phyloP scores from a whole-genome alignment of 306 rosid species.

The Trifolium dubium region DNA sequence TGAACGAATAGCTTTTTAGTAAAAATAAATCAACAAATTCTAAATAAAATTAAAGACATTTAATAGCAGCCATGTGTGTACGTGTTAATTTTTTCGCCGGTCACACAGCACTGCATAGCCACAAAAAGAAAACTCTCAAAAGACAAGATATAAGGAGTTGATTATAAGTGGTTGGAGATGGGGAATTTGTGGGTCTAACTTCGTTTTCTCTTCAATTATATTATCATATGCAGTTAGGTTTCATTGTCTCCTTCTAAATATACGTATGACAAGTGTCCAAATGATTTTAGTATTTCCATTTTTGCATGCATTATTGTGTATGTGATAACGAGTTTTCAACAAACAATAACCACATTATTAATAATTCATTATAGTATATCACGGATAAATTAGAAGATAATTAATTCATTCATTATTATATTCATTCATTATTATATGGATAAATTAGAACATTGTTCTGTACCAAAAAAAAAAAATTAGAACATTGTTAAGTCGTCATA shows the following conservation, averaged over 20 bases:
- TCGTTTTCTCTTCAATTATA: neutral
- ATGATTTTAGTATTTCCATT: neutral
- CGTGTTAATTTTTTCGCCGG: too few relatives aligned
- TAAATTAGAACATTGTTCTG: neutral
- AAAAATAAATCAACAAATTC: too few relatives aligned
- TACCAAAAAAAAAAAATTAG: too few relatives aligned
- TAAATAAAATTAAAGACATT: too few relatives aligned
- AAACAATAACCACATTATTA: neutral
- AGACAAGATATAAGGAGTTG: too few relatives aligned
- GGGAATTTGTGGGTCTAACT: too few relatives aligned
- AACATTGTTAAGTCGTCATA: neutral
- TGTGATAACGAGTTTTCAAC: slow-evolving; percentile 10
- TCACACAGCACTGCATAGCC: too few relatives aligned
- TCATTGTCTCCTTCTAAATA: neutral
- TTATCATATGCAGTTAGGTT: neutral
- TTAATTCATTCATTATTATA: neutral
- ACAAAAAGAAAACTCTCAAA: too few relatives aligned
- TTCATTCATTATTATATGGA: neutral
- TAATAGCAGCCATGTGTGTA: too few relatives aligned
- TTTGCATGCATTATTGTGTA: neutral
- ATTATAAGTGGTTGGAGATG: too few relatives aligned
- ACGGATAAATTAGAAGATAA: neutral
- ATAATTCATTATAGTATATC: neutral
- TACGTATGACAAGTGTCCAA: neutral
- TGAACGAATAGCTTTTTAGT: too few relatives aligned